Percentiles rank a stretch among this genome's conserved stretches.
Evolutionary conservation across 2,329 filamentous ascomycete species (phyloP).

Genomic region (Helminthosporium solani): DNA sequence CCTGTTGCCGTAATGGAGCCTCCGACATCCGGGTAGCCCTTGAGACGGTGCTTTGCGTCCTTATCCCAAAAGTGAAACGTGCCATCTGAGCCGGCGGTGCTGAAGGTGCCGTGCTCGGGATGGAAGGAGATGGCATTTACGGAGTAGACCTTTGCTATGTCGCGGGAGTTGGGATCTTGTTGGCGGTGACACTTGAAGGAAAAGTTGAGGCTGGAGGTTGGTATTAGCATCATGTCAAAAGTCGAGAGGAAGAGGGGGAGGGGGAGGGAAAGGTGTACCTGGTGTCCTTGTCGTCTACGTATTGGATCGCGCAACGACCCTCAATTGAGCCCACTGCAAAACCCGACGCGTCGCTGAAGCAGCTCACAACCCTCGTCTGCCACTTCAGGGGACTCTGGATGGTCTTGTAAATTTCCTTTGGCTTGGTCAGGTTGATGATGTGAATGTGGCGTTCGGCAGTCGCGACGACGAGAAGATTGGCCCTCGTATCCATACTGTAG

Average conservation of each 20-base stretch:
- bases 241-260: conserved; percentile 1
- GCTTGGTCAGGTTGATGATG: conserved; percentile 85
- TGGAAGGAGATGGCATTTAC: conserved; percentile 99
- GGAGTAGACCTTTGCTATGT: conserved; percentile 84
- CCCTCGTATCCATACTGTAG: conserved; percentile 88
- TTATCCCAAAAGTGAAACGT: conserved; percentile 96
- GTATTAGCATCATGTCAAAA: neutral
- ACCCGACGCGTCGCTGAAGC: conserved; percentile 86
- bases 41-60: conserved; percentile 55
- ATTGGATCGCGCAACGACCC: conserved; percentile 95
- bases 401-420: conserved; percentile 91
- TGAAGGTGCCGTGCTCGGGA: conserved; percentile 95
- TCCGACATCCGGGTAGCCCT: conserved; percentile 64
- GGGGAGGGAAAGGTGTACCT: conserved; percentile 44
- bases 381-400: conserved; percentile 95
- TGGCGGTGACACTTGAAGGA: conserved; percentile 99
- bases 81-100: conserved; percentile 90
- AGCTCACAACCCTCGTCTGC: conserved; percentile 94
- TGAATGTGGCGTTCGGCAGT: conserved; percentile 97
- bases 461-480: conserved; percentile 84
- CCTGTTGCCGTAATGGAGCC: conserved; percentile 86
- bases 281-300: conserved; percentile 93
- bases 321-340: conserved; percentile 97
- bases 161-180: conserved; percentile 60
- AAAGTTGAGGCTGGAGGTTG: conserved; percentile 75